A percentile compares a stretch with the other conserved stretches of the same genome.
phyloP scores from a whole-genome alignment of 2,329 filamentous ascomycete species.

The Pseudogymnoascus sp. region DNA sequence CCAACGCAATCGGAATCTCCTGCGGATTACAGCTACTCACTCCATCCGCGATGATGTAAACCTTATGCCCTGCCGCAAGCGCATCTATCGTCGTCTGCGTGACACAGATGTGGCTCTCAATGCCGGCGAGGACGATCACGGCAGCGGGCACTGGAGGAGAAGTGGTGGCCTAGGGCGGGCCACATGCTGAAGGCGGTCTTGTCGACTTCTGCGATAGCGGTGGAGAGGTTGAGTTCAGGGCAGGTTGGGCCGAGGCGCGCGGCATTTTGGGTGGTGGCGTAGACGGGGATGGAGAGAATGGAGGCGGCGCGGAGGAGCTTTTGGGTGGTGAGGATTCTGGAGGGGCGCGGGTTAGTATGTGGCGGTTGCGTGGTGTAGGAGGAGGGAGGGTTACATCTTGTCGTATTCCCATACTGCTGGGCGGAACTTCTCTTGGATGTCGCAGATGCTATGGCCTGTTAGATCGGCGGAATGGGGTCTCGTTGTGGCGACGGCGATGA shows the following conservation, averaged over 20 bases:
- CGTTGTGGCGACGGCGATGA: neutral
- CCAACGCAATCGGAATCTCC: conserved; percentile 75
- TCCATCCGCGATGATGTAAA: conserved; percentile 83
- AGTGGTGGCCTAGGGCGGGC: conserved; percentile 52
- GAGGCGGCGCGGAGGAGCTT: conserved; percentile 63
- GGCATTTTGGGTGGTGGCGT: conserved; percentile 79
- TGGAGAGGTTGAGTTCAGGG: conserved; percentile 55
- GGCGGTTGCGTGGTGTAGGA: conserved; percentile 3
- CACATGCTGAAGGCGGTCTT: conserved; percentile 91
- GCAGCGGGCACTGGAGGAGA: conserved; percentile 34
- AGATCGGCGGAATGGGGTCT: neutral
- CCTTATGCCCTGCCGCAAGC: conserved; percentile 64
- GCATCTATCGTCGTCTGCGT: conserved; percentile 87
- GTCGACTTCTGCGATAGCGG: conserved; percentile 58
- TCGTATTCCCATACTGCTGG: conserved; percentile 77
- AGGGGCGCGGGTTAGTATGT: neutral
- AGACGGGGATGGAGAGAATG: conserved; percentile 68
- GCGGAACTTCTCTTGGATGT: conserved; percentile 91
- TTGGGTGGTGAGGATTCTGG: conserved; percentile 56
- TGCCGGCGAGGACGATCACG: conserved; percentile 75
- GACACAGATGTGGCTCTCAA: conserved; percentile 91
- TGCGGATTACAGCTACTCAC: conserved; percentile 81
- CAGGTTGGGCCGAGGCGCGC: conserved; percentile 75
- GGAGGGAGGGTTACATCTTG: conserved; percentile 54
- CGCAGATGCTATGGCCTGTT: conserved; percentile 63